phyloP scores from a whole-genome alignment of 495 filamentous ascomycete species.

The Poronia punctata region DNA sequence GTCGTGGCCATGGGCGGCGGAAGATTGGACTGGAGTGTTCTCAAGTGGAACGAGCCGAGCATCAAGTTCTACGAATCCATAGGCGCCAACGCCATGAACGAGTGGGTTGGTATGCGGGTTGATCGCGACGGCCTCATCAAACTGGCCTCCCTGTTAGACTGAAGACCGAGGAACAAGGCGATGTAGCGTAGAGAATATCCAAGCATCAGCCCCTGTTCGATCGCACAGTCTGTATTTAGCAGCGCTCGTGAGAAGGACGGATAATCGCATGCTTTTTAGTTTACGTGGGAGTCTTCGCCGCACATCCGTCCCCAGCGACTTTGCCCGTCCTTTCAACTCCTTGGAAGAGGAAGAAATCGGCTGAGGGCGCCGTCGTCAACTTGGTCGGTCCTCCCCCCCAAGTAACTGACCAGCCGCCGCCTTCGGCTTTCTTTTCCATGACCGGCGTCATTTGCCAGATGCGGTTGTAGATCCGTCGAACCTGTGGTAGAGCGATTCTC shows the following conservation, averaged over 20 bases:
- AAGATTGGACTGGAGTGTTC: slow-evolving; percentile 85
- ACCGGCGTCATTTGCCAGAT: slow-evolving; percentile 30
- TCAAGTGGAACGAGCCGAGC: slow-evolving; percentile 85
- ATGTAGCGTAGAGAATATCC: too few relatives aligned
- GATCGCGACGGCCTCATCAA: slow-evolving; percentile 62
- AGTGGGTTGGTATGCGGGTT: slow-evolving; percentile 90
- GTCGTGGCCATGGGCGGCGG: slow-evolving; percentile 62
- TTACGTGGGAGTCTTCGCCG: background rate
- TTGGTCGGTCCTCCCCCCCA: slow-evolving; percentile 25
- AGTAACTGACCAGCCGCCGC: slow-evolving; percentile 20
- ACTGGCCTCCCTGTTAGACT: slow-evolving; percentile 45
- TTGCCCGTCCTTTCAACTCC: slow-evolving; percentile 14
- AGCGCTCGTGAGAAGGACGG: background rate
- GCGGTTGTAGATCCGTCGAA: slow-evolving; percentile 23
- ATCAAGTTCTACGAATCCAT: slow-evolving; percentile 82
- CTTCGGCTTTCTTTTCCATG: slow-evolving; percentile 19
- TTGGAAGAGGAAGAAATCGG: slow-evolving; percentile 24
- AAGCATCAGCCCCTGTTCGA: too few relatives aligned
- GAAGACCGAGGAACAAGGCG: background rate
- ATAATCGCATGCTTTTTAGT: too few relatives aligned
- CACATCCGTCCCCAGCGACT: background rate
- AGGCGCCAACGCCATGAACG: slow-evolving; percentile 73
- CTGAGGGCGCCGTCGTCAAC: slow-evolving; percentile 10
- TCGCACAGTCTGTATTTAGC: too few relatives aligned
- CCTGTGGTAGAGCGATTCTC: slow-evolving; percentile 12